A percentile compares a stretch with the other conserved stretches of the same genome.
phyloP scores from a whole-genome alignment of 2,329 filamentous ascomycete genomes.

The Aspergillus latus region DNA sequence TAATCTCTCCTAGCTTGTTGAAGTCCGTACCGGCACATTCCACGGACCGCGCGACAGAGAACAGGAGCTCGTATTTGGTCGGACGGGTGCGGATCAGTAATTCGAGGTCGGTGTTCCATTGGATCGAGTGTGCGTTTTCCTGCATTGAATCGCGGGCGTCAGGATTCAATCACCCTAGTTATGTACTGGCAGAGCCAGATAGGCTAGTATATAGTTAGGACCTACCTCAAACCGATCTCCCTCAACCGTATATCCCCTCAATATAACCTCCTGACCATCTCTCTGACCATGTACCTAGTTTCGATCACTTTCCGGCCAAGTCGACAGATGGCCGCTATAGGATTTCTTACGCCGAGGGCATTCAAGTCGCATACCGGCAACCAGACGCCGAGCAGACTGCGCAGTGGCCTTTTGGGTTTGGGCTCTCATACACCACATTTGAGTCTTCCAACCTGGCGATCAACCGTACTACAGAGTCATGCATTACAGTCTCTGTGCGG shows the following conservation, averaged over 20 bases:
- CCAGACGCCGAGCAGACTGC: conserved; percentile 56
- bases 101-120: neutral
- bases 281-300: conserved; percentile 43
- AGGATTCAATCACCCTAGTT: too few species aligned
- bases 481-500: conserved; percentile 47
- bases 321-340: neutral
- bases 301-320: neutral
- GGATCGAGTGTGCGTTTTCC: neutral
- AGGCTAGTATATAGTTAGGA: too few species aligned
- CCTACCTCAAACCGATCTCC: neutral
- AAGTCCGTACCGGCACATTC: too few species aligned
- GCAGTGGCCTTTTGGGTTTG: conserved; percentile 54
- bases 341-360: neutral
- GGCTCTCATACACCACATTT: neutral
- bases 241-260: neutral
- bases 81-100: neutral
- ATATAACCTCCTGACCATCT: neutral
- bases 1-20: neutral
- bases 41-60: neutral
- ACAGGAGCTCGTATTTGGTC: neutral
- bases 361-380: neutral
- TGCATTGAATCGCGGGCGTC: too few species aligned
- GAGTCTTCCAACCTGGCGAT: conserved; percentile 59
- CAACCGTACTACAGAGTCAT: conserved; percentile 63
- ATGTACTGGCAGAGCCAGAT: too few species aligned